These are phyloP conservation scores for Starmerella sirachaensis DNA, from an alignment of 805 yeast genomes.

Conservation along the genomic window DNA sequence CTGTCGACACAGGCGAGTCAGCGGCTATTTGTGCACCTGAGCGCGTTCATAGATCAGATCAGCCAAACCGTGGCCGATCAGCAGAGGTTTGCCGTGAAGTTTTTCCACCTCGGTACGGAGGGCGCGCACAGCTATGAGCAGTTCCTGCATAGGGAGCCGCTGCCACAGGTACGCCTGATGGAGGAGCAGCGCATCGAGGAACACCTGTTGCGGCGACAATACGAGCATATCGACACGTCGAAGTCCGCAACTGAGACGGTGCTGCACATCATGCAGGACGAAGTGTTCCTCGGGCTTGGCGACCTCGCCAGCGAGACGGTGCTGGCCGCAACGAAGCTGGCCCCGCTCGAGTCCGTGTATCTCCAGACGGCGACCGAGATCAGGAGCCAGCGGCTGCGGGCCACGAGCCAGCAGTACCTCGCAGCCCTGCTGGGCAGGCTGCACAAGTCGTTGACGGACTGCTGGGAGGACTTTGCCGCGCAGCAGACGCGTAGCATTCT, in stretches of 20 bases:
- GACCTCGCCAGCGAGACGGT: constrained; percentile 4
- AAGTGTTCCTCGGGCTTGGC: constrained; percentile 1
- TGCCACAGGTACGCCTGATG: constrained; percentile 3
- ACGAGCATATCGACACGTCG: constrained; percentile 4
- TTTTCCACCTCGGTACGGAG: constrained; percentile 37
- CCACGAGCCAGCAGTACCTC: constrained; percentile 54
- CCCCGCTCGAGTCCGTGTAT: constrained; percentile 34
- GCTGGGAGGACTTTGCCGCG: constrained; percentile 51
- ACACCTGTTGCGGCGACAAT: background rate
- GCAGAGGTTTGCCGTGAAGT: constrained; percentile 37
- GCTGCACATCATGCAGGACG: constrained; percentile 7
- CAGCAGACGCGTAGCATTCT: constrained; percentile 40
- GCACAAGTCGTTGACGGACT: constrained; percentile 38
- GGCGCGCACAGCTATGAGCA: constrained; percentile 28
- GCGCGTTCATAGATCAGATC: constrained; percentile 8
- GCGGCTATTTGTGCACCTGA: background rate
- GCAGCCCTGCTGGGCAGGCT: constrained; percentile 40
- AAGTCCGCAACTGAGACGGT: constrained; percentile 2
- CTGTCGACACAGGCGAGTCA: too few species aligned
- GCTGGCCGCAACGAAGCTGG: constrained; percentile 10
- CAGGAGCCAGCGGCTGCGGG: constrained; percentile 30
- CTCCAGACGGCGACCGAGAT: constrained; percentile 35
- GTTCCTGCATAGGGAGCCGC: constrained; percentile 4
- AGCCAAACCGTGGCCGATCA: constrained; percentile 27
- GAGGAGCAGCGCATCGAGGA: constrained; percentile 2